Conservation (phyloP, 2,329 filamentous ascomycete species). For the Penicillium brevicompactum region DNA sequence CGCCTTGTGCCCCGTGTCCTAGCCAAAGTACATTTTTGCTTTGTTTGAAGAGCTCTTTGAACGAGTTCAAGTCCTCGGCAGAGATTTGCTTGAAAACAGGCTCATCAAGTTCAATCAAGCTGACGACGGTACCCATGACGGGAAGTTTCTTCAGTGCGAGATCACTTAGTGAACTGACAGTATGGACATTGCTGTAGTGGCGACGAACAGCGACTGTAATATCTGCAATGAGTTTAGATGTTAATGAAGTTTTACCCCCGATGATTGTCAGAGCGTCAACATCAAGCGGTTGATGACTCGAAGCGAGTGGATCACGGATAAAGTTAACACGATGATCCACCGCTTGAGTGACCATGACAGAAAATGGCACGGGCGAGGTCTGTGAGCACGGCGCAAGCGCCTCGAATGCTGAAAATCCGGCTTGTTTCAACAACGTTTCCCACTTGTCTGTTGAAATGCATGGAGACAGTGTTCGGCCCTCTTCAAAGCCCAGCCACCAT, state of each 20-base stretch:
- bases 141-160: conserved; percentile 12
- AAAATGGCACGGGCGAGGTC: conserved; percentile 13
- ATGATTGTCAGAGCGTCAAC: conserved; percentile 20
- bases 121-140: conserved; percentile 22
- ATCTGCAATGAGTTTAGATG: conserved; percentile 6
- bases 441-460: conserved; percentile 32
- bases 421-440: conserved; percentile 31
- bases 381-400: neutral
- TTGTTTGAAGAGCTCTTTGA: conserved; percentile 26
- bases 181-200: conserved; percentile 12
- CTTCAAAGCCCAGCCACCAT: conserved; percentile 38
- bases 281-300: neutral
- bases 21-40: conserved; percentile 29
- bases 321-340: conserved; percentile 30
- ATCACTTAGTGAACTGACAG: conserved; percentile 12
- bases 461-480: conserved; percentile 31
- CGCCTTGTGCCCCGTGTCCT: conserved; percentile 22
- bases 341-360: conserved; percentile 37
- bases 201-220: conserved; percentile 7
- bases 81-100: conserved; percentile 27
- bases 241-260: conserved; percentile 14
- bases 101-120: conserved; percentile 29
- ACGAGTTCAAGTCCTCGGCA: conserved; percentile 18
- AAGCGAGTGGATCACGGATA: conserved; percentile 30
- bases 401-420: conserved; percentile 39